Evolutionary conservation across 176 grass and related monocot genomes (phyloP), one percentile per base, ranked within the genome.

Genomic region (Olyra latifolia): DNA sequence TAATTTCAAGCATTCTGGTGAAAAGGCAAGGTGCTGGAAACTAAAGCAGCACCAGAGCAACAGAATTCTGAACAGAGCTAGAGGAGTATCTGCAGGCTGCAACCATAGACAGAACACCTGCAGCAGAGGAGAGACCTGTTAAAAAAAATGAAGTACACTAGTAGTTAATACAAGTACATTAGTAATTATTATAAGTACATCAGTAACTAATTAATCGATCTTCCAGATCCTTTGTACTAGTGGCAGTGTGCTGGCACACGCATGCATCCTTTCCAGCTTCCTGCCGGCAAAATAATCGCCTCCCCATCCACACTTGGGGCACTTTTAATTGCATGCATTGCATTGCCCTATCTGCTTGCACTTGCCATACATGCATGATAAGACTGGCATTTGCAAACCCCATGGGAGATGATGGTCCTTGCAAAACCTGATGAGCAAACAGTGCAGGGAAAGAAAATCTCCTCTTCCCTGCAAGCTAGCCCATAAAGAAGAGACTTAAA

Each of bases 401-500:
- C 42, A 15, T 53, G 19, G 24, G 7, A 35, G 11, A 23, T 70
- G 62, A 72, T 63, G 49, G 45, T 82, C 62, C 69, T 75, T 84
- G 19, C 44, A 38, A 40, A 13, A 75, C 63, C 62, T 29, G 35
- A 88, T 80, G 39, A 12, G 10, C 28, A 76, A 76, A 70, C 25
- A 84, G 52, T 45, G 25, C 41, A 43, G 71, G 3, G 2, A 16
- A 66, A 66, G 4, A 19, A 17, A 17, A 48, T 13, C 10, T 6
- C 13, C 9, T 45, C 39, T 81, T 46, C 45, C 32, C 55, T 10
- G 52, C 75, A 27, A 58, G 32, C 32, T 35, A 72, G 32, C 68
- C 61, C 75, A 79, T 88, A 75, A 84, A 84, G 81, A 30, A 68
- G 32, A 17, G 55, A 78, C 69, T 88, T 74, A 89, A 80, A 75